Percentiles rank a stretch among this genome's conserved stretches.
Evolutionary conservation across 2,329 filamentous ascomycete genomes (phyloP).

Genomic region (Exophiala lecanii-corni): DNA sequence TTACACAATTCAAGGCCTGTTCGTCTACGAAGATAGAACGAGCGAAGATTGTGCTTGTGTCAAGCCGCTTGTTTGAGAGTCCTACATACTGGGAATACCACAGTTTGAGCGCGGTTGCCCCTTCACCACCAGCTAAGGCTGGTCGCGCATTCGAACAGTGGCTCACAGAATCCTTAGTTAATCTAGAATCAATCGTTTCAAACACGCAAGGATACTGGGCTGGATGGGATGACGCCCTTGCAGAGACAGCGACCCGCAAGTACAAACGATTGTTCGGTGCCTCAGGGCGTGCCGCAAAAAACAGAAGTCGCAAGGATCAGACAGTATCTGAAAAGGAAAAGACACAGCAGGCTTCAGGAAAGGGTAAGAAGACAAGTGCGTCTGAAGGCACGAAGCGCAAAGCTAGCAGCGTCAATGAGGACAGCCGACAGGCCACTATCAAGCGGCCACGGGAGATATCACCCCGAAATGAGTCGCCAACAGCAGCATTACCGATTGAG

Average conservation of each 20-base stretch:
- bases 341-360: too few species aligned
- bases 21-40: slow-evolving; percentile 43
- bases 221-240: slow-evolving; percentile 11
- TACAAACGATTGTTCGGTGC: neutral
- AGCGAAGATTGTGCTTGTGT: slow-evolving; percentile 53
- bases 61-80: slow-evolving; percentile 47
- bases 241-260: neutral
- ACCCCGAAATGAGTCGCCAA: neutral
- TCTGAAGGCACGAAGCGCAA: too few species aligned
- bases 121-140: slow-evolving; percentile 36
- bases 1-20: slow-evolving; percentile 36
- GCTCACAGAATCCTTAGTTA: slow-evolving; percentile 43
- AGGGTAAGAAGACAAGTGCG: too few species aligned
- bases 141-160: slow-evolving; percentile 52
- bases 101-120: slow-evolving; percentile 47
- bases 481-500: neutral
- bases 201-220: slow-evolving; percentile 10
- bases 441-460: neutral
- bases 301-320: neutral
- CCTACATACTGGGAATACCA: slow-evolving; percentile 47
- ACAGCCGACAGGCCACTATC: neutral
- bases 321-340: too few species aligned
- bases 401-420: too few species aligned
- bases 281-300: neutral
- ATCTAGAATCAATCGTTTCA: slow-evolving; percentile 29